Evolutionary conservation across 2,329 filamentous ascomycete genomes (phyloP).

Genomic region (Colletotrichum neosansevieriae): DNA sequence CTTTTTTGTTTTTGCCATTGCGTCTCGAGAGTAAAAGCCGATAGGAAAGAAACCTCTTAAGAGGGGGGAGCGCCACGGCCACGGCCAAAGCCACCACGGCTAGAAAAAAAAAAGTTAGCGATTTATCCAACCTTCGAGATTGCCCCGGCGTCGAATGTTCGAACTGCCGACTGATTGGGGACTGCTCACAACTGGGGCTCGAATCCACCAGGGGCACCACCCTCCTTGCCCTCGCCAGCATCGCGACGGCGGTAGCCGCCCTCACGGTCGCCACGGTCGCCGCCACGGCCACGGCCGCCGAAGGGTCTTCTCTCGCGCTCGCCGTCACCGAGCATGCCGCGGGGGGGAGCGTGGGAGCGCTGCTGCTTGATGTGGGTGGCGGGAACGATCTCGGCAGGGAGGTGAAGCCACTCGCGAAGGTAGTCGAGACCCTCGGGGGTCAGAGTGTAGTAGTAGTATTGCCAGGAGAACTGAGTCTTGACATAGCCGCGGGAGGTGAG

Average conservation of each 20-base stretch:
- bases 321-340: constrained; percentile 95
- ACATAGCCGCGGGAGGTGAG: constrained; percentile 97
- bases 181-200: constrained; percentile 84
- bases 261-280: constrained; percentile 83
- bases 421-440: constrained; percentile 99
- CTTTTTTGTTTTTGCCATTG: constrained; percentile 53
- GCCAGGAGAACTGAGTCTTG: constrained; percentile 99
- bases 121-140: constrained; percentile 15
- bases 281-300: constrained; percentile 80
- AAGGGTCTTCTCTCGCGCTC: constrained; percentile 86
- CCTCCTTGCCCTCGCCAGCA: constrained; percentile 89
- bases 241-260: constrained; percentile 95
- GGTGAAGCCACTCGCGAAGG: constrained; percentile 99
- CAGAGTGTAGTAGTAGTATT: constrained; percentile 99
- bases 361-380: constrained; percentile 99
- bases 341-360: constrained; percentile 96
- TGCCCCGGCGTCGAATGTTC: neutral
- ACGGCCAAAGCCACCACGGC: constrained; percentile 90
- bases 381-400: constrained; percentile 98
- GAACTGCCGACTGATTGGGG: neutral
- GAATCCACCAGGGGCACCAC: constrained; percentile 90
- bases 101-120: constrained; percentile 55
- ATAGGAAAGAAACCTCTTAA: constrained; percentile 60
- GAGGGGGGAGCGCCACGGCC: constrained; percentile 83
- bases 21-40: constrained; percentile 58